These are phyloP conservation scores for Phytopythium vexans DNA, from an alignment of 352 stramenopile genomes.

Conservation along the genomic window DNA sequence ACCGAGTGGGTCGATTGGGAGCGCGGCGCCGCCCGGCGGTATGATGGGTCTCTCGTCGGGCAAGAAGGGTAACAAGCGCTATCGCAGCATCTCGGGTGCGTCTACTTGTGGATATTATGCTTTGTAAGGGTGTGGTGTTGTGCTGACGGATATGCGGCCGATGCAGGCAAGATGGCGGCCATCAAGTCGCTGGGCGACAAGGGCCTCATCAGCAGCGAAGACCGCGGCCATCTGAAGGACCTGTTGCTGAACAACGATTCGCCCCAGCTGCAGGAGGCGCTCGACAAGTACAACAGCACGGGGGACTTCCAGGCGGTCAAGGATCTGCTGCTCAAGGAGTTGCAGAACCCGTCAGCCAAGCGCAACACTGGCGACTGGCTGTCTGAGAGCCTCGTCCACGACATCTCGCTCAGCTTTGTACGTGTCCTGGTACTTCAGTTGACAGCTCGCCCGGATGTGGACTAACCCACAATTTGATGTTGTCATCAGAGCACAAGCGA, in stretches of 20 bases:
- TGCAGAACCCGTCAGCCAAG: slow-evolving; percentile 64
- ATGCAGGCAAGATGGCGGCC: slow-evolving; percentile 68
- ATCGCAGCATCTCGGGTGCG: slow-evolving; percentile 58
- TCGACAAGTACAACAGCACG: slow-evolving; percentile 77
- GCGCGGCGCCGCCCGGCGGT: slow-evolving; percentile 14
- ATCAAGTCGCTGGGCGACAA: slow-evolving; percentile 79
- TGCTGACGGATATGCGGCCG: background rate
- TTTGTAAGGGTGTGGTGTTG: too few species aligned
- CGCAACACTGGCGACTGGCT: slow-evolving; percentile 70
- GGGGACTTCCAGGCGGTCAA: slow-evolving; percentile 76
- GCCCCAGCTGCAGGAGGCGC: slow-evolving; percentile 62
- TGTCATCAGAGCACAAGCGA: slow-evolving; percentile 1
- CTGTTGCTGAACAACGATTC: slow-evolving; percentile 79
- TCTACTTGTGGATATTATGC: too few species aligned
- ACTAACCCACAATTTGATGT: background rate
- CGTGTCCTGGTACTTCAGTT: slow-evolving; percentile 1
- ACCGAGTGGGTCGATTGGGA: slow-evolving; percentile 13
- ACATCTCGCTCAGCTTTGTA: slow-evolving; percentile 64
- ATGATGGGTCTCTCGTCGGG: slow-evolving; percentile 24
- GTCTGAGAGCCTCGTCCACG: slow-evolving; percentile 73
- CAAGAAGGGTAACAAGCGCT: slow-evolving; percentile 72
- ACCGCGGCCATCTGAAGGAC: slow-evolving; percentile 72
- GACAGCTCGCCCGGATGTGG: too few species aligned
- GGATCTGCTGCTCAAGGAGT: slow-evolving; percentile 58
- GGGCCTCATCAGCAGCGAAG: slow-evolving; percentile 64